Evolutionary conservation across 2,329 filamentous ascomycete species (phyloP).

Genomic region (Aquanectria penicillioides): DNA sequence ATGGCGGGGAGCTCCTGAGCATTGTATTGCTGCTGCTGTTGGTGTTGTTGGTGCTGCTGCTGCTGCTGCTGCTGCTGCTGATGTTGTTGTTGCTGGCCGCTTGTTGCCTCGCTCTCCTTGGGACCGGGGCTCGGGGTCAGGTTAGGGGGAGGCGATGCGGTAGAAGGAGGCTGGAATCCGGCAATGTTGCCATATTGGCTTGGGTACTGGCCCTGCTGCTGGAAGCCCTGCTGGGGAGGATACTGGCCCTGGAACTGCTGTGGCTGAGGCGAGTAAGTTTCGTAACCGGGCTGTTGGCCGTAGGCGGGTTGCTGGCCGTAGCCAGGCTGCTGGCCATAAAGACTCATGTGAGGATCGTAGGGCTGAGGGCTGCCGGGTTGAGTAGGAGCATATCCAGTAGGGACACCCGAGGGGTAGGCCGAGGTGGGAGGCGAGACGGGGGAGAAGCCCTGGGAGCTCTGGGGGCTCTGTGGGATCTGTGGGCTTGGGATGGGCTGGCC

Average conservation of each 20-base stretch:
- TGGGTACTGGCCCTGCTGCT: conserved; percentile 38
- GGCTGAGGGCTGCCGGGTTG: conserved; percentile 34
- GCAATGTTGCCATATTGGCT: conserved; percentile 31
- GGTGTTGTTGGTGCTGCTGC: conserved; percentile 12
- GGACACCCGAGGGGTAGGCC: conserved; percentile 42
- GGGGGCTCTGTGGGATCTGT: too few species aligned
- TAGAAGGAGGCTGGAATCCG: conserved; percentile 33
- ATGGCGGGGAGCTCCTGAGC: conserved; percentile 43
- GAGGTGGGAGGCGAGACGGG: conserved; percentile 36
- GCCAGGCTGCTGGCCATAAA: conserved; percentile 31
- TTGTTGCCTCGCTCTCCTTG: conserved; percentile 26
- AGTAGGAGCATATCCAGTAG: conserved; percentile 37
- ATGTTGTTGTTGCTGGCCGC: conserved; percentile 17
- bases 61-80: conserved; percentile 14
- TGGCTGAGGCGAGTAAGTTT: conserved; percentile 28
- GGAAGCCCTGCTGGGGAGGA: conserved; percentile 33
- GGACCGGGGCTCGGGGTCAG: conserved; percentile 44
- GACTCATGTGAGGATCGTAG: conserved; percentile 38
- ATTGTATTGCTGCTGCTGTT: conserved; percentile 19
- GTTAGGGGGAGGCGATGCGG: conserved; percentile 41
- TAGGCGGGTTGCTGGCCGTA: conserved; percentile 27
- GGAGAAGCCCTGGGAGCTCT: conserved; percentile 35
- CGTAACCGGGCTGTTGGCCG: conserved; percentile 36
- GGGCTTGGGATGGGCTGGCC: too few species aligned
- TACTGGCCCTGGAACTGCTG: conserved; percentile 32